Percentiles rank a stretch among this genome's conserved stretches.
Conservation (phyloP, 768 basidiomycete species). For the Exidia glandulosa region DNA sequence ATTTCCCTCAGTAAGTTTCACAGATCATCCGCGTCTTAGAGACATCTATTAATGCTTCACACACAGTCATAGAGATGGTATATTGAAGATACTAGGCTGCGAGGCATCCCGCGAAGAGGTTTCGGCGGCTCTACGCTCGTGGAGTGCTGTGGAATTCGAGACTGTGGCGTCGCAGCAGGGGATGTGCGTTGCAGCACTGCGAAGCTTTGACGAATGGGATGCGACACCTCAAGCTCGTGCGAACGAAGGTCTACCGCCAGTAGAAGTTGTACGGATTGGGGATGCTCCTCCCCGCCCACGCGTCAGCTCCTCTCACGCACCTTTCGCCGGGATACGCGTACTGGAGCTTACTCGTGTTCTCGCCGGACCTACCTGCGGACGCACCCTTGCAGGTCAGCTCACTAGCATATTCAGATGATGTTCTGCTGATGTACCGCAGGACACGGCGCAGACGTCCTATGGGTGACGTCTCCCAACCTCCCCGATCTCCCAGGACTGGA, state of each 20-base stretch:
- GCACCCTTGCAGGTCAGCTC: slow-evolving; percentile 40
- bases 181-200: slow-evolving; percentile 41
- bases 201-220: slow-evolving; percentile 41
- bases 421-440: slow-evolving; percentile 17
- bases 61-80: slow-evolving; percentile 38
- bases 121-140: slow-evolving; percentile 24
- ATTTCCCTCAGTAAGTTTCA: slow-evolving; percentile 45
- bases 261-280: slow-evolving; percentile 34
- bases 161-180: slow-evolving; percentile 30
- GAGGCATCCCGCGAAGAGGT: slow-evolving; percentile 27
- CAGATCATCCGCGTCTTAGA: neutral
- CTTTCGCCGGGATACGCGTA: slow-evolving; percentile 40
- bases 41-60: neutral
- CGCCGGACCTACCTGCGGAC: slow-evolving; percentile 46
- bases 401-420: neutral
- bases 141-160: slow-evolving; percentile 39
- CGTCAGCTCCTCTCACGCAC: slow-evolving; percentile 9
- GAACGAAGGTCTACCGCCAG: slow-evolving; percentile 28
- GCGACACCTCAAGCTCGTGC: slow-evolving; percentile 35
- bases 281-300: slow-evolving; percentile 30
- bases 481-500: slow-evolving; percentile 42
- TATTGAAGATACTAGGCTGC: slow-evolving; percentile 34
- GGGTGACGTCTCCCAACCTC: slow-evolving; percentile 43
- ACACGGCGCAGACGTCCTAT: slow-evolving; percentile 47
- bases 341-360: slow-evolving; percentile 51